Conservation (phyloP, 2,329 filamentous ascomycete species). For the Fusarium annulatum region DNA sequence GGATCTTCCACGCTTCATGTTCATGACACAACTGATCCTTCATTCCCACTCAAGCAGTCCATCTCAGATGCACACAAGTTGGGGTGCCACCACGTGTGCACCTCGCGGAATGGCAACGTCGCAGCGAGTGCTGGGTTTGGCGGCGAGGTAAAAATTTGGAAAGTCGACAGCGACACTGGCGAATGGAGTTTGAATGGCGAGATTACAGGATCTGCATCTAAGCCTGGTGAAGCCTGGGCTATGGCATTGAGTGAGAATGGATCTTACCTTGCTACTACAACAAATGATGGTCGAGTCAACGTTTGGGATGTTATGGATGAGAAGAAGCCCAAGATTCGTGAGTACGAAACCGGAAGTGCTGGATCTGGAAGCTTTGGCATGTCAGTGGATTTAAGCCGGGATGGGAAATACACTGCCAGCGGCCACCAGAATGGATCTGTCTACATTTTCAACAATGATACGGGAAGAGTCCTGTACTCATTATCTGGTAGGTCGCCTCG, state of each 20-base stretch:
- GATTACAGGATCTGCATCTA: slow-evolving; percentile 58
- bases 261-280: slow-evolving; percentile 85
- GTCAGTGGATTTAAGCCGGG: slow-evolving; percentile 81
- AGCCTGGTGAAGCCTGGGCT: slow-evolving; percentile 84
- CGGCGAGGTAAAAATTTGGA: slow-evolving; percentile 89
- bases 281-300: slow-evolving; percentile 87
- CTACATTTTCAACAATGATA: slow-evolving; percentile 95
- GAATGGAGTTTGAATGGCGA: slow-evolving; percentile 61
- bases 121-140: slow-evolving; percentile 90
- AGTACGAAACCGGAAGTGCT: slow-evolving; percentile 81
- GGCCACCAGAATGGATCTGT: slow-evolving; percentile 93
- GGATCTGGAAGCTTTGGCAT: slow-evolving; percentile 88
- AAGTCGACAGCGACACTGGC: slow-evolving; percentile 65
- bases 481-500: slow-evolving; percentile 72
- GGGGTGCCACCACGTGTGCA: slow-evolving; percentile 90
- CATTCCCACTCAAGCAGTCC: slow-evolving; percentile 82
- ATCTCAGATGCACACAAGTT: slow-evolving; percentile 84
- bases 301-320: slow-evolving; percentile 80
- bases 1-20: slow-evolving; percentile 86
- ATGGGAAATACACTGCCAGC: slow-evolving; percentile 88
- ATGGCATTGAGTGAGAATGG: slow-evolving; percentile 87
- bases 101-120: slow-evolving; percentile 73
- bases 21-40: slow-evolving; percentile 76
- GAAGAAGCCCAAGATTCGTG: slow-evolving; percentile 72
- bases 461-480: slow-evolving; percentile 85